Evolutionary conservation across 495 filamentous ascomycete species (phyloP).

Genomic region (Saxophila tyrrhenica): DNA sequence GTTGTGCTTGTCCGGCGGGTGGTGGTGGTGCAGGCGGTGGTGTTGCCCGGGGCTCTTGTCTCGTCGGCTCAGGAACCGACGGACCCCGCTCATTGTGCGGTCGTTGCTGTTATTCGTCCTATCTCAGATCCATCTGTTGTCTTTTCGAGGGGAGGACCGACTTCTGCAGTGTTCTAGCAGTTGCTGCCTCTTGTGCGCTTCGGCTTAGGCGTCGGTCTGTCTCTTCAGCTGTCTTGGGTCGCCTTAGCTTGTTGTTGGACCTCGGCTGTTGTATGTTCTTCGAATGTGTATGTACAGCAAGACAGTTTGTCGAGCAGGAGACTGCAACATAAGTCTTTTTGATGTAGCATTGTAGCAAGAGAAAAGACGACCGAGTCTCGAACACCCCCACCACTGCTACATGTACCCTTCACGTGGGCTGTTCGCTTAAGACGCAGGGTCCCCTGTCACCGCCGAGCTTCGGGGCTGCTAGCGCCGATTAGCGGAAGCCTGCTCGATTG

Average conservation of each 20-base stretch:
- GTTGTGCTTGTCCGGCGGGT: background rate
- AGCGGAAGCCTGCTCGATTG: no score
- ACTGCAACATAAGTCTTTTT: no score
- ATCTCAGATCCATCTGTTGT: background rate
- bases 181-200: background rate
- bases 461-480: no score
- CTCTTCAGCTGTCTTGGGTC: no score
- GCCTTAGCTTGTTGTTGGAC: no score
- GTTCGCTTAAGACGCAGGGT: no score
- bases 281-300: no score
- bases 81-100: constrained; percentile 45
- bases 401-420: no score
- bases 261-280: no score
- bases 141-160: background rate
- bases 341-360: background rate
- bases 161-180: background rate
- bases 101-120: background rate
- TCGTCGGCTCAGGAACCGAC: constrained; percentile 60
- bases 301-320: no score
- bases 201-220: no score
- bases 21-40: background rate
- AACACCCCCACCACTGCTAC: background rate
- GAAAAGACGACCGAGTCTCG: background rate
- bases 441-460: no score
- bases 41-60: constrained; percentile 46